Evolutionary conservation across 306 rosid genomes (phyloP).

Genomic region (Malus asiatica): DNA sequence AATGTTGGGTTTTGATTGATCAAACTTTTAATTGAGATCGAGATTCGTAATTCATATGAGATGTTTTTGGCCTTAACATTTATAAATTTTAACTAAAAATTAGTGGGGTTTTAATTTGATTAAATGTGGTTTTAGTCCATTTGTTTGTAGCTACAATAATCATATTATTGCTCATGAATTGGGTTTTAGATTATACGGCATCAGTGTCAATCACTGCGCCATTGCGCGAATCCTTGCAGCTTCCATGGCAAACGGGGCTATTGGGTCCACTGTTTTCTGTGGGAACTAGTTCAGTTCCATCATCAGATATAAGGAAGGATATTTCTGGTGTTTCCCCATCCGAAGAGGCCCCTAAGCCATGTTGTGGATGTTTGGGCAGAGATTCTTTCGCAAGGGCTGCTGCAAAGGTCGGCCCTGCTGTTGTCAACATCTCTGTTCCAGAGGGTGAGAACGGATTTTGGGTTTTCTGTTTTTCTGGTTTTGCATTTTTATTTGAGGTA

Average conservation of each 20-base stretch:
- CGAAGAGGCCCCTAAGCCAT: slow-evolving; percentile 32
- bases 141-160: not conserved
- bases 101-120: not conserved
- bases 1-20: not conserved
- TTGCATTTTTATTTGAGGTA: not conserved
- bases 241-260: slow-evolving; percentile 17
- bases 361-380: slow-evolving; percentile 49
- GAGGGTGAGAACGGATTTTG: slow-evolving; percentile 31
- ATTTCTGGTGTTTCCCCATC: slow-evolving; percentile 18
- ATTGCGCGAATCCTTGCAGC: slow-evolving; percentile 20
- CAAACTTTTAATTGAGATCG: not conserved
- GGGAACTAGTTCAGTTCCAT: slow-evolving; percentile 30
- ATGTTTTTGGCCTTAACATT: not conserved
- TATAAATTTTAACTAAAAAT: not conserved
- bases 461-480: not conserved
- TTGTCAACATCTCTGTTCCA: slow-evolving; percentile 65
- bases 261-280: slow-evolving; percentile 33
- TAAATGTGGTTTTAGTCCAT: not conserved
- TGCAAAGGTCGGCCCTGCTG: slow-evolving; percentile 76
- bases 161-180: not conserved
- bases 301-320: slow-evolving; percentile 35
- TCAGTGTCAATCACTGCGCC: slow-evolving; percentile 25
- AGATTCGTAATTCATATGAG: not conserved
- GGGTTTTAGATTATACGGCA: slow-evolving; percentile 29
- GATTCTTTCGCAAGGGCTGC: slow-evolving; percentile 86